phyloP scores from a whole-genome alignment of 2,329 filamentous ascomycete species.

The Trichophyton benhamiae region DNA sequence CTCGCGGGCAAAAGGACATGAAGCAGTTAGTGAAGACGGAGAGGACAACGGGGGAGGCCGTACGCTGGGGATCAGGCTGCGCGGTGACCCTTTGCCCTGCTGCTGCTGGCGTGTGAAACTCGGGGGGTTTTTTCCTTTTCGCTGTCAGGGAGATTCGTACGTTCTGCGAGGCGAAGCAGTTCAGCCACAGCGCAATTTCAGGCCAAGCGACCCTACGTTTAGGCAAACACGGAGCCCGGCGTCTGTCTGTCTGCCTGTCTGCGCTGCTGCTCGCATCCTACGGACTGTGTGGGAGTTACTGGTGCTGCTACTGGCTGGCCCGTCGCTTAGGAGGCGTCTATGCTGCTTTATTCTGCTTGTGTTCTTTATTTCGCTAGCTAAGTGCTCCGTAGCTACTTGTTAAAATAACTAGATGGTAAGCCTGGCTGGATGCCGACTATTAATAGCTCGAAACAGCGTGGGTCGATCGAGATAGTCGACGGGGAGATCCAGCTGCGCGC shows the following conservation, averaged over 20 bases:
- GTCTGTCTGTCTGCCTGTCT: no score
- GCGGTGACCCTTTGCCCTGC: background rate
- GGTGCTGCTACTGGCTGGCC: background rate
- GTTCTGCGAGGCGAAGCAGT: conserved; percentile 5
- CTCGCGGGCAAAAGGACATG: no score
- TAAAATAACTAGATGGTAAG: background rate
- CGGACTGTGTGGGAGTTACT: background rate
- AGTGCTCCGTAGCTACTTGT: no score
- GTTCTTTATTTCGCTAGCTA: background rate
- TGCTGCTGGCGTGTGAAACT: background rate
- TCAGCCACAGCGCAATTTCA: conserved; percentile 2
- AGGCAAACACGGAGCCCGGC: background rate
- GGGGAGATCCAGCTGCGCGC: background rate
- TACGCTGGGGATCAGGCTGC: background rate
- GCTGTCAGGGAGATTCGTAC: conserved; percentile 3
- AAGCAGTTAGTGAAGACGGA: no score
- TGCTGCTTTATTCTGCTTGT: no score
- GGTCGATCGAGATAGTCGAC: background rate
- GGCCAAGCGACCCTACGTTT: background rate
- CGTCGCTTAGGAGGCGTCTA: no score
- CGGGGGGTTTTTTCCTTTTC: background rate
- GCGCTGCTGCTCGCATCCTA: no score
- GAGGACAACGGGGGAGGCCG: background rate
- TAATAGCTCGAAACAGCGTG: background rate
- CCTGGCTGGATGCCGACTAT: background rate